phyloP scores from a whole-genome alignment of 768 basidiomycete species.

The Lentinula guzmanii region DNA sequence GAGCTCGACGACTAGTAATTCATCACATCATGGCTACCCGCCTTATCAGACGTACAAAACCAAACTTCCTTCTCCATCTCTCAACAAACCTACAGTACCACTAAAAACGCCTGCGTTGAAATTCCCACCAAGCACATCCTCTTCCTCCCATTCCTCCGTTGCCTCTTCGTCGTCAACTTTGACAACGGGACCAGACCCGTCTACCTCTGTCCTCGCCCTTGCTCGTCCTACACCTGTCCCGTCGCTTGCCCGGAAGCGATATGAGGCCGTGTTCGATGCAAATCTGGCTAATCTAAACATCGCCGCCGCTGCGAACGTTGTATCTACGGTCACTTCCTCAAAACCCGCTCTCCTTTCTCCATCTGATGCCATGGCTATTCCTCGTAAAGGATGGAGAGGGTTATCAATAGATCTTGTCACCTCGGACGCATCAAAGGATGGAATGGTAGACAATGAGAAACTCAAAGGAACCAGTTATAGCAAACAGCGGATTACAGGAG shows the following conservation, averaged over 20 bases:
- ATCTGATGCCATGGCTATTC: not conserved
- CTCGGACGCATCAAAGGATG: slow-evolving; percentile 3
- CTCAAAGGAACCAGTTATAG: slow-evolving; percentile 23
- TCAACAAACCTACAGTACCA: not conserved
- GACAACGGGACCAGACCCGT: not conserved
- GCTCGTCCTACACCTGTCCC: slow-evolving; percentile 65
- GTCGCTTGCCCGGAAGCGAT: slow-evolving; percentile 53
- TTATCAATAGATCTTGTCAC: slow-evolving; percentile 63
- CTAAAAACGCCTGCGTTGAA: not conserved
- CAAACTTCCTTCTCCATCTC: slow-evolving; percentile 10
- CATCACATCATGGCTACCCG: slow-evolving; percentile 8
- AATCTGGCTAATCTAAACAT: slow-evolving; percentile 24
- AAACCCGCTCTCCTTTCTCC: not conserved
- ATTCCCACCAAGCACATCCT: not conserved
- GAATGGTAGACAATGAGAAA: slow-evolving; percentile 15
- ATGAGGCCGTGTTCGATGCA: slow-evolving; percentile 60
- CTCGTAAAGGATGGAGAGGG: slow-evolving; percentile 65
- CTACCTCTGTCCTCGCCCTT: slow-evolving; percentile 18
- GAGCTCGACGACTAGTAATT: slow-evolving; percentile 15
- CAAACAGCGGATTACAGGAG: slow-evolving; percentile 21
- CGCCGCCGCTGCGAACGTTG: slow-evolving; percentile 7
- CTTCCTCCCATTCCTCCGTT: not conserved
- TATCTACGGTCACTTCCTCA: slow-evolving; percentile 12
- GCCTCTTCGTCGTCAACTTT: not conserved
- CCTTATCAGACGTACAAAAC: slow-evolving; percentile 9